Percentiles rank a stretch among this genome's conserved stretches.
These are phyloP conservation scores for button mushroom (Agaricus bisporus) DNA, from an alignment of 768 basidiomycete species.

Conservation along the genomic window DNA sequence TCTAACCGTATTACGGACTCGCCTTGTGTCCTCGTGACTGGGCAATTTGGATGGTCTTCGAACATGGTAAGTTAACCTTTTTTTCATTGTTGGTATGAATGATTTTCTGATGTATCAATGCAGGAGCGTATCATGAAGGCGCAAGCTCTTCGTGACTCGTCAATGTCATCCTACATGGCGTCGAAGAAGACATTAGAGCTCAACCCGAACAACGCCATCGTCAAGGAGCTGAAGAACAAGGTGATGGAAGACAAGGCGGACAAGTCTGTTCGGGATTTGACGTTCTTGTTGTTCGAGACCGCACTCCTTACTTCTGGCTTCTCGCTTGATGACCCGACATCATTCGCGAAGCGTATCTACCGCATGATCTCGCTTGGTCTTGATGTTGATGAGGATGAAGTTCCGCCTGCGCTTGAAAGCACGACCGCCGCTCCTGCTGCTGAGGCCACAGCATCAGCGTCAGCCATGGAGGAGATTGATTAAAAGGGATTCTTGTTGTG, in stretches of 20 bases:
- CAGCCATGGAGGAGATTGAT: slow-evolving; percentile 97
- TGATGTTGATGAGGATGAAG: slow-evolving; percentile 79
- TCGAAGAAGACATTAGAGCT: slow-evolving; percentile 98
- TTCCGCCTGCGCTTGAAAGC: slow-evolving; percentile 30
- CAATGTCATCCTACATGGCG: slow-evolving; percentile 99
- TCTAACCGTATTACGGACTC: slow-evolving; percentile 98
- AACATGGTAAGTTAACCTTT: slow-evolving; percentile 70
- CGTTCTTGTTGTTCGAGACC: slow-evolving; percentile 94
- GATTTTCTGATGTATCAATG: slow-evolving; percentile 7
- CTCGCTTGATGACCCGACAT: slow-evolving; percentile 91
- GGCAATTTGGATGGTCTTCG: slow-evolving; percentile 99
- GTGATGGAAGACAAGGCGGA: slow-evolving; percentile 96
- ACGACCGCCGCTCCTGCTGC: slow-evolving; percentile 45
- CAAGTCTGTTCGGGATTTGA: slow-evolving; percentile 97
- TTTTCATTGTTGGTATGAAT: neutral
- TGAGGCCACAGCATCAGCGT: slow-evolving; percentile 57
- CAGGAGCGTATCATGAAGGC: slow-evolving; percentile 99
- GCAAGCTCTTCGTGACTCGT: slow-evolving; percentile 92
- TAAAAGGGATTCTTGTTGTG: slow-evolving; percentile 30
- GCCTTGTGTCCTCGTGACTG: slow-evolving; percentile 95
- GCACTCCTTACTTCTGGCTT: slow-evolving; percentile 94
- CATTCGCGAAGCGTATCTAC: slow-evolving; percentile 94
- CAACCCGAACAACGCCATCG: slow-evolving; percentile 86
- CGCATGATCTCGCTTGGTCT: slow-evolving; percentile 94
- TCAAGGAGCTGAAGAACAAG: slow-evolving; percentile 95